Conservation (phyloP, 345 rosid species). For the Cardamine resedifolia region DNA sequence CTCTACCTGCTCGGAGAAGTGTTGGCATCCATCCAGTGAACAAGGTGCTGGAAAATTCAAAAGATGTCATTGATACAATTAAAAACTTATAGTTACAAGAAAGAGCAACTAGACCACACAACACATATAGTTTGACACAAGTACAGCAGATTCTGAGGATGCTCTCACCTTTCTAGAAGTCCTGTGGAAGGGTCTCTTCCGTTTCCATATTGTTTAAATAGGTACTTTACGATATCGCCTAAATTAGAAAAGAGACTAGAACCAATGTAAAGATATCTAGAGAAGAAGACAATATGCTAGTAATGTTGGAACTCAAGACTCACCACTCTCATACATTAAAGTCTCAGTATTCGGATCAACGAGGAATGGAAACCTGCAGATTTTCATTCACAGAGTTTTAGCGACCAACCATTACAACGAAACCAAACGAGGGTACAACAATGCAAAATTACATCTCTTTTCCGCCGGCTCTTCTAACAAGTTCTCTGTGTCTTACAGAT, state of each 20-base stretch:
- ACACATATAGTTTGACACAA: too few relatives aligned
- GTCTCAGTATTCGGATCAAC: slow-evolving; percentile 68
- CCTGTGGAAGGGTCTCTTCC: slow-evolving; percentile 65
- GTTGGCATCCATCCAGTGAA: slow-evolving; percentile 92
- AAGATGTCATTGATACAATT: slow-evolving; percentile 12
- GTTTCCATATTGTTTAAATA: slow-evolving; percentile 68
- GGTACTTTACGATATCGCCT: slow-evolving; percentile 82
- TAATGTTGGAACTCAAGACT: slow-evolving; percentile 25
- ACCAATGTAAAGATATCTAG: slow-evolving; percentile 10
- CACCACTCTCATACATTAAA: slow-evolving; percentile 82
- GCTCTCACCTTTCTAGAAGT: slow-evolving; percentile 68
- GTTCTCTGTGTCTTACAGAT: slow-evolving; percentile 69
- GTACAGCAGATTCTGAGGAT: slow-evolving; percentile 2
- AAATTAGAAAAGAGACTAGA: background rate
- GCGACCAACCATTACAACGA: background rate
- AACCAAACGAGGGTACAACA: slow-evolving; percentile 18
- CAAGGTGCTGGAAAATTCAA: slow-evolving; percentile 54
- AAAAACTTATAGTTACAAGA: background rate
- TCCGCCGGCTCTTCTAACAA: slow-evolving; percentile 71
- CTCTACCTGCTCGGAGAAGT: slow-evolving; percentile 81
- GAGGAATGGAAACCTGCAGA: slow-evolving; percentile 78
- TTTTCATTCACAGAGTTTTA: background rate
- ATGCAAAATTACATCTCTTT: slow-evolving; percentile 64
- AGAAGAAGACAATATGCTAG: slow-evolving; percentile 4
- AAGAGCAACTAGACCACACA: too few relatives aligned